A percentile compares a stretch with the other conserved stretches of the same genome.
phyloP scores from a whole-genome alignment of 2,329 filamentous ascomycete genomes.

The Exophiala mesophila region DNA sequence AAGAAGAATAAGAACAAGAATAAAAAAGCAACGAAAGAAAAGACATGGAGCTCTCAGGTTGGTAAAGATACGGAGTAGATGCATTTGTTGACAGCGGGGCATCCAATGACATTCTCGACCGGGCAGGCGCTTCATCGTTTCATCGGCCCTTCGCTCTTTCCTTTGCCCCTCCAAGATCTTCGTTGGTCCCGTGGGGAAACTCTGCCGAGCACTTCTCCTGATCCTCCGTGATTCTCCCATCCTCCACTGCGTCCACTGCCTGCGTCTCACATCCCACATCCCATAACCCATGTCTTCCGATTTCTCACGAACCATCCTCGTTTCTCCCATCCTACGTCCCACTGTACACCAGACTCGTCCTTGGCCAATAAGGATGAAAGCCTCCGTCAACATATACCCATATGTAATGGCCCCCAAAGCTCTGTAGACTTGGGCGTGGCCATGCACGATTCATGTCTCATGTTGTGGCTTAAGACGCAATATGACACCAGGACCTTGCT shows the following conservation, averaged over 20 bases:
- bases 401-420: no score
- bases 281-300: conserved; percentile 5
- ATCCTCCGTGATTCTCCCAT: no score
- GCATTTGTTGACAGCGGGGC: conserved; percentile 22
- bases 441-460: no score
- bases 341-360: background rate
- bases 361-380: no score
- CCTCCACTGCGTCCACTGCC: background rate
- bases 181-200: conserved; percentile 4
- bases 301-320: conserved; percentile 5
- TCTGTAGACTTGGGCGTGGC: no score
- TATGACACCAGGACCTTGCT: no score
- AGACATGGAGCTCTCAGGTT: conserved; percentile 2
- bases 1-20: background rate
- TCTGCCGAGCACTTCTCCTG: conserved; percentile 10
- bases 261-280: background rate
- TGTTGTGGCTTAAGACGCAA: no score
- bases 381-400: no score
- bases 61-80: no score
- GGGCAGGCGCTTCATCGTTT: conserved; percentile 1
- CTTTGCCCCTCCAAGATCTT: no score
- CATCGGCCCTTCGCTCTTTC: background rate
- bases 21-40: conserved; percentile 2
- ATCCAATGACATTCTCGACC: conserved; percentile 13
- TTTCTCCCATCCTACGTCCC: background rate